These are phyloP conservation scores for Exophiala lecanii-corni DNA, from an alignment of 2,329 filamentous ascomycete genomes.

Conservation along the genomic window DNA sequence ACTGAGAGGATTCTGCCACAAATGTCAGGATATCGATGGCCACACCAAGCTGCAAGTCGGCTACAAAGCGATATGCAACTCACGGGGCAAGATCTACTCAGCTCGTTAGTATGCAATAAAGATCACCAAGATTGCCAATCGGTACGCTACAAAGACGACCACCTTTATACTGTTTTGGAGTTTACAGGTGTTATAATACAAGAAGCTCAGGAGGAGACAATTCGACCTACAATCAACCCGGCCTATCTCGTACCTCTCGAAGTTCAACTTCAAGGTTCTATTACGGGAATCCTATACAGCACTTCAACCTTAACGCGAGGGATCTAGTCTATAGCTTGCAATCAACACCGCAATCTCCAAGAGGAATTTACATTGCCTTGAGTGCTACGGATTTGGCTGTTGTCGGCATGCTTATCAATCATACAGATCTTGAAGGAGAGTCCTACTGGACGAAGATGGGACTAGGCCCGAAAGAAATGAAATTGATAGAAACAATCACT, in stretches of 20 bases:
- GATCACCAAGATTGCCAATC: neutral
- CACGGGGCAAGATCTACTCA: constrained; percentile 1
- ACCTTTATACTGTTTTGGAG: constrained; percentile 3
- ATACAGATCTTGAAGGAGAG: neutral
- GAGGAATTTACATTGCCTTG: constrained; percentile 3
- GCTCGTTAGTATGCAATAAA: neutral
- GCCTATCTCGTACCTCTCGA: neutral
- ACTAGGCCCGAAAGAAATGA: neutral
- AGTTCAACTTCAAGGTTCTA: constrained; percentile 4
- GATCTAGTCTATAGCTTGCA: constrained; percentile 6
- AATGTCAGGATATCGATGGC: constrained; percentile 1
- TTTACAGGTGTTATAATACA: constrained; percentile 1
- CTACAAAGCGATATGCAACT: neutral
- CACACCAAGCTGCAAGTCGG: constrained; percentile 1
- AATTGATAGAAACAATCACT: constrained; percentile 1
- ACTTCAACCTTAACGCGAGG: neutral
- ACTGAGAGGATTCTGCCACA: neutral
- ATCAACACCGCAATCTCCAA: constrained; percentile 1
- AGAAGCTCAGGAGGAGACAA: neutral
- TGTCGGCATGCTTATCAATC: constrained; percentile 2
- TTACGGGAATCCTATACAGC: neutral
- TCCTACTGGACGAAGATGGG: constrained; percentile 2
- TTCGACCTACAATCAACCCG: neutral
- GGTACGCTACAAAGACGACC: neutral
- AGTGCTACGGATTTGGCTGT: neutral